A percentile compares a stretch with the other conserved stretches of the same genome.
phyloP scores from a whole-genome alignment of 345 rosid genomes.

The Bruguiera gymnorhiza region DNA sequence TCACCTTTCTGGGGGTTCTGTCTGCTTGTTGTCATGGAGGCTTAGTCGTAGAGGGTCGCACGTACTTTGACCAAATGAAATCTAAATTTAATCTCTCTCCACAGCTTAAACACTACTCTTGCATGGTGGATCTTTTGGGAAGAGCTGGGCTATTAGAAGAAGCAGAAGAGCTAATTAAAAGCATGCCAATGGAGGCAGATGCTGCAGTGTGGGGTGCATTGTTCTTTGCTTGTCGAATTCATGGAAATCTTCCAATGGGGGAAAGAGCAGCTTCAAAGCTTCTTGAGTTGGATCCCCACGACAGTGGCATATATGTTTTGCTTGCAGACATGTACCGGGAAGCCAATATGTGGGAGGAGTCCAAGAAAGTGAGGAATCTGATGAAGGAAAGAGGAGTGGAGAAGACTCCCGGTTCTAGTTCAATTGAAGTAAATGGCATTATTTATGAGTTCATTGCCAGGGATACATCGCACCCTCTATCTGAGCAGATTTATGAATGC shows the following conservation, averaged over 20 bases:
- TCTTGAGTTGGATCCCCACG: constrained; percentile 69
- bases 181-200: constrained; percentile 77
- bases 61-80: constrained; percentile 61
- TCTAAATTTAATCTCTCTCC: constrained; percentile 55
- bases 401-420: constrained; percentile 82
- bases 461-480: constrained; percentile 59
- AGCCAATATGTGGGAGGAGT: constrained; percentile 74
- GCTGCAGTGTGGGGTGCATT: constrained; percentile 80
- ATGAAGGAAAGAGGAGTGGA: constrained; percentile 70
- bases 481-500: constrained; percentile 50
- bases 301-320: constrained; percentile 78
- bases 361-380: constrained; percentile 53
- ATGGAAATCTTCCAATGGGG: constrained; percentile 57
- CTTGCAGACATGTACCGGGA: constrained; percentile 69
- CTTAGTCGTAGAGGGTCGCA: constrained; percentile 67
- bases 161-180: constrained; percentile 59
- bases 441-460: constrained; percentile 65
- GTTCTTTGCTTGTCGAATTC: constrained; percentile 70
- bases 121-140: constrained; percentile 88
- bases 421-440: constrained; percentile 60
- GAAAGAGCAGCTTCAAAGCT: constrained; percentile 75
- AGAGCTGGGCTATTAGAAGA: constrained; percentile 77
- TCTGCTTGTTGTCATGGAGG: constrained; percentile 94
- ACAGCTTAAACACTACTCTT: constrained; percentile 71
- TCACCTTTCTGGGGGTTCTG: constrained; percentile 71